Base-by-base conservation (phyloP, 331 rosid genomes). In the Phaseolus coccineus region DNA sequence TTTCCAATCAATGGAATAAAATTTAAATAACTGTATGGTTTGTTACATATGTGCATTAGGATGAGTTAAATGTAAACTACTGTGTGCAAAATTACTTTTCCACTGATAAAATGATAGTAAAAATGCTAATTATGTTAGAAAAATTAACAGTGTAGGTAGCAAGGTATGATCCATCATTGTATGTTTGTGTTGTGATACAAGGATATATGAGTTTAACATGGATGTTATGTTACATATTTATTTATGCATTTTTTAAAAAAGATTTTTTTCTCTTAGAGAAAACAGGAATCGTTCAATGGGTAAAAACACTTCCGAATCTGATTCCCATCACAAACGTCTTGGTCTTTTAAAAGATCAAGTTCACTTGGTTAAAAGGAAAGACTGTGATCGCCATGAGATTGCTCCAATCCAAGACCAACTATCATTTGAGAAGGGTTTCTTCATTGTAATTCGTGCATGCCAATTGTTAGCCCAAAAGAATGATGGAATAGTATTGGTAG, bases 341-440 rank as follows among this genome's bases (percentile, higher is more conserved):
- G 99, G 97, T 79, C 96, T 96, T 47, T 77, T 96, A 42, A 96
- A 90, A 89, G 99, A 96, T 90, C 97, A 91, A 88, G 93, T 96
- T 68, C 90, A 82, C 77, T 75, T 93, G 88, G 92, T 89, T 64
- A 90, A 88, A 86, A 90, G 93, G 85, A 91, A 85, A 84, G 92
- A 85, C 70, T 87, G 80, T 25, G 83, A 83, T 77, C 97, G 91
- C 79, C 78, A 88, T 81, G 92, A 91, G 90, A 74, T 96, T 84
- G 89, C 86, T 59, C 76, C 99, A 12, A 93, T 96, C 71, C 89
- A 82, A 37, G 91, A 82, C 69, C 86, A 88, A 57, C 81, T 93
- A 69, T 93, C 99, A 72, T 93, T 96, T 86, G 99, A 93, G 84
- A 96, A 96, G 90, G 99, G 99, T 4, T 96, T 96, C 84, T 96